phyloP scores from a whole-genome alignment of 805 yeast species.

The Komagataella pseudopastoris region DNA sequence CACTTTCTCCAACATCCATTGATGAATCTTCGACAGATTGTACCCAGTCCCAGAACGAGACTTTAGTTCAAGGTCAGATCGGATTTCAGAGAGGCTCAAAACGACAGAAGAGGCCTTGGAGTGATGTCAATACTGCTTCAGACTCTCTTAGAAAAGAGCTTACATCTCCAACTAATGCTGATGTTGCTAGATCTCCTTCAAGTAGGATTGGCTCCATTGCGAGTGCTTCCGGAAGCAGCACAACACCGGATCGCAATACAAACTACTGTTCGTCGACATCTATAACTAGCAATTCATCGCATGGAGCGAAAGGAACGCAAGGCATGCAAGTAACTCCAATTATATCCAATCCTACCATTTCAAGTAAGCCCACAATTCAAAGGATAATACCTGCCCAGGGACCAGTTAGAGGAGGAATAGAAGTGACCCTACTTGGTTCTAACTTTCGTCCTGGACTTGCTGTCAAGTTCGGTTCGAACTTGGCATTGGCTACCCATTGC shows the following conservation, averaged over 20 bases:
- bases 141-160: constrained; percentile 11
- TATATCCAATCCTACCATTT: constrained; percentile 1
- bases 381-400: constrained; percentile 93
- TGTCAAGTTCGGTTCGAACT: constrained; percentile 77
- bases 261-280: constrained; percentile 6
- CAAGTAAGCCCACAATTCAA: constrained; percentile 45
- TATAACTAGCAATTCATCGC: not conserved
- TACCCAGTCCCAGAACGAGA: not conserved
- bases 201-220: constrained; percentile 13
- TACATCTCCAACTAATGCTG: constrained; percentile 11
- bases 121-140: constrained; percentile 11
- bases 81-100: constrained; percentile 5
- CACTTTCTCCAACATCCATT: constrained; percentile 16
- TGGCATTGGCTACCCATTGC: constrained; percentile 78
- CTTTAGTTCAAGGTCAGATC: not conserved
- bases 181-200: constrained; percentile 9
- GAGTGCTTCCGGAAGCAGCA: constrained; percentile 10
- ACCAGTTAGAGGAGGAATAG: constrained; percentile 92
- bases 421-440: constrained; percentile 79
- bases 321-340: not conserved
- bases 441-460: constrained; percentile 73
- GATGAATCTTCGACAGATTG: constrained; percentile 16
- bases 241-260: constrained; percentile 16
- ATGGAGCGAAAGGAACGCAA: not conserved
- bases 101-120: constrained; percentile 19